Evolutionary conservation across 768 basidiomycete genomes (phyloP), one percentile per base, ranked within the genome.

Genomic region (Boletus reticulatus): DNA sequence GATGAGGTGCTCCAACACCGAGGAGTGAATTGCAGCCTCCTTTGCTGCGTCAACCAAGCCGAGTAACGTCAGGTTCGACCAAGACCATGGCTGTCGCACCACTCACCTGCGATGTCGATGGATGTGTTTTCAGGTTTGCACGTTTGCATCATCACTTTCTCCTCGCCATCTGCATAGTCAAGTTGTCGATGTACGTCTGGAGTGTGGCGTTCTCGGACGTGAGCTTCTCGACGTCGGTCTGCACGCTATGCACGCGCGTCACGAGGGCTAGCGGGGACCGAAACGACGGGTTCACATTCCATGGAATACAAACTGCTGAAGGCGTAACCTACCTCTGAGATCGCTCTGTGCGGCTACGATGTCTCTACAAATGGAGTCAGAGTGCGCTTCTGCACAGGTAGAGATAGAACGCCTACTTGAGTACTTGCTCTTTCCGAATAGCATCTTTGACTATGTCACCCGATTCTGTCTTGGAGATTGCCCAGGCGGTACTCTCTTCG

Each of bases 171-270:
- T 94, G 92, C 64, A 89, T 78, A 0, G 92, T 93, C 63, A 94
- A 68, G 62, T 94, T 94, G 67, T 94, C 90, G 65, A 92, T 92
- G 66, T 94, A 94, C 84, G 86, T 88, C 66, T 94, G 91, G 52
- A 94, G 73, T 7, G 86, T 92, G 53, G 85, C 84, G 59, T 94
- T 94, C 48, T 86, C 88, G 5, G 89, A 88, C 2, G 78, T 73
- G 20, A 94, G 76, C 69, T 89, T 92, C 58, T 92, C 88, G n/a
- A 89, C 80, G 59, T 94, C 92, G 54, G 77, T 78, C 72, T 93
- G 88, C 10, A 88, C 84, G 29, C 75, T 73, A 59, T 88, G 83
- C 4, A 87, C 85, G 57, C 88, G 83, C 16, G 76, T 75, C 32
- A 89, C 67, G 59, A 93, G 77, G 51, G 84, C 92, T 93, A 43